These are phyloP conservation scores for Sporisorium sorghi DNA, from an alignment of 1,284 basidiomycete species.

Conservation along the genomic window DNA sequence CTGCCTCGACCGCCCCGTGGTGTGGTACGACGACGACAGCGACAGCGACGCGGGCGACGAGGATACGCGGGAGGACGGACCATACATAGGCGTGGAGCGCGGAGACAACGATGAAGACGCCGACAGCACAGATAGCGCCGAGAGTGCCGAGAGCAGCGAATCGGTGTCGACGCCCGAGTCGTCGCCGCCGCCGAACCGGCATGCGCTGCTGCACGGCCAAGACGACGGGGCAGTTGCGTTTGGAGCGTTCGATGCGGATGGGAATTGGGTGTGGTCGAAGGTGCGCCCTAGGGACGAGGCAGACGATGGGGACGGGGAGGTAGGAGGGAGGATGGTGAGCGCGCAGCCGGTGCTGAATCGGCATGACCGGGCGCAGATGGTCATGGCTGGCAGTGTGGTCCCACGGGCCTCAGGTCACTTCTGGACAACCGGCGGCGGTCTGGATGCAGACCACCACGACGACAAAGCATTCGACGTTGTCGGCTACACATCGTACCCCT, in stretches of 20 bases:
- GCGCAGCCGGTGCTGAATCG: slow-evolving; percentile 15
- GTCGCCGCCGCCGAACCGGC: slow-evolving; percentile 19
- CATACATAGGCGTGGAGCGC: not conserved
- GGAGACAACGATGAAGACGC: slow-evolving; percentile 3
- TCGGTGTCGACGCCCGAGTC: slow-evolving; percentile 27
- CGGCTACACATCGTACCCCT: slow-evolving; percentile 26
- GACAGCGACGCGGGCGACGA: slow-evolving; percentile 17
- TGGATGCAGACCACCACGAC: slow-evolving; percentile 1
- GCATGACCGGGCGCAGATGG: slow-evolving; percentile 26
- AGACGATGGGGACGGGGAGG: too few species aligned
- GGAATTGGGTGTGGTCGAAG: slow-evolving; percentile 28
- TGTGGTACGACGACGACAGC: slow-evolving; percentile 27
- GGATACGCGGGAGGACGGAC: slow-evolving; percentile 1
- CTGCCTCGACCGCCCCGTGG: slow-evolving; percentile 1
- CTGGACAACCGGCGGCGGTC: not conserved
- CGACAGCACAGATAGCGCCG: slow-evolving; percentile 25
- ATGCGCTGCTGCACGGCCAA: slow-evolving; percentile 13
- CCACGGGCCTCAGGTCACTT: not conserved
- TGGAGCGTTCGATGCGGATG: slow-evolving; percentile 20
- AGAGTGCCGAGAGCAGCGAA: slow-evolving; percentile 33
- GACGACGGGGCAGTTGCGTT: slow-evolving; percentile 4
- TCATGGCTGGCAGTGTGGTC: slow-evolving; percentile 17
- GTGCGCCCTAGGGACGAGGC: not conserved
- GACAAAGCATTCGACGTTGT: slow-evolving; percentile 18
- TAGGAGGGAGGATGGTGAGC: not conserved